Conservation (phyloP, 2,329 filamentous ascomycete species). For the Sphaerulina vaccinii region DNA sequence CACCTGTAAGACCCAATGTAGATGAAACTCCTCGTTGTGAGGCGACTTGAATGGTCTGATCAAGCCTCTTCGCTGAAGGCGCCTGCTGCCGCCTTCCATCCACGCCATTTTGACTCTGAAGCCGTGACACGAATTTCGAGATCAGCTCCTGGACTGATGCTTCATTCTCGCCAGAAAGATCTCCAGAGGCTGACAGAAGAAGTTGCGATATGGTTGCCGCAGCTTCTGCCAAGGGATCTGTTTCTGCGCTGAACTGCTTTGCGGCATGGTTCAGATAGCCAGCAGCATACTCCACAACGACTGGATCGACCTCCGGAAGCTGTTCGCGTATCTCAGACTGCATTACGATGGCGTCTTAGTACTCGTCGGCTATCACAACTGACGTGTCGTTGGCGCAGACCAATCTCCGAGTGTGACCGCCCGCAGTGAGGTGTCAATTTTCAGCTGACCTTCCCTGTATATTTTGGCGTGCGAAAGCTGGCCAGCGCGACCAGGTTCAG, state of each 20-base stretch:
- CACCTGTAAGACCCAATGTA: constrained; percentile 81
- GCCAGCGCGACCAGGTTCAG: no score
- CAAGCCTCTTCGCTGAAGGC: constrained; percentile 77
- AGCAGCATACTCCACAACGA: constrained; percentile 23
- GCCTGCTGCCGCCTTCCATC: constrained; percentile 68
- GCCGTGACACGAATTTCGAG: constrained; percentile 81
- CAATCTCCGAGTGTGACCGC: no score
- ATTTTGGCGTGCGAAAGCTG: no score
- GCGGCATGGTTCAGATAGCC: constrained; percentile 94
- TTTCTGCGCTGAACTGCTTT: constrained; percentile 73
- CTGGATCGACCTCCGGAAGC: constrained; percentile 27
- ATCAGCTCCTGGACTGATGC: constrained; percentile 79
- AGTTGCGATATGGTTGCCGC: constrained; percentile 82
- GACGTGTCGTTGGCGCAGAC: constrained; percentile 19
- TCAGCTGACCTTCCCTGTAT: no score
- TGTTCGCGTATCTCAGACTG: constrained; percentile 31
- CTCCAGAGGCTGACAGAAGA: constrained; percentile 87
- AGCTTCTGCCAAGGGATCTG: constrained; percentile 80
- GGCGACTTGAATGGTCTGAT: constrained; percentile 92
- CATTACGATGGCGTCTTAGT: constrained; percentile 28
- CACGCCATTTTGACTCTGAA: constrained; percentile 69
- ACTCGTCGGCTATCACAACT: constrained; percentile 8
- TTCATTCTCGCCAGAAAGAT: constrained; percentile 69
- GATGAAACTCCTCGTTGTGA: constrained; percentile 95
- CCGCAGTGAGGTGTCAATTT: no score